Evolutionary conservation across 2,329 filamentous ascomycete species (phyloP), one percentile per base, ranked within the genome.

Genomic region (Apiospora marii): DNA sequence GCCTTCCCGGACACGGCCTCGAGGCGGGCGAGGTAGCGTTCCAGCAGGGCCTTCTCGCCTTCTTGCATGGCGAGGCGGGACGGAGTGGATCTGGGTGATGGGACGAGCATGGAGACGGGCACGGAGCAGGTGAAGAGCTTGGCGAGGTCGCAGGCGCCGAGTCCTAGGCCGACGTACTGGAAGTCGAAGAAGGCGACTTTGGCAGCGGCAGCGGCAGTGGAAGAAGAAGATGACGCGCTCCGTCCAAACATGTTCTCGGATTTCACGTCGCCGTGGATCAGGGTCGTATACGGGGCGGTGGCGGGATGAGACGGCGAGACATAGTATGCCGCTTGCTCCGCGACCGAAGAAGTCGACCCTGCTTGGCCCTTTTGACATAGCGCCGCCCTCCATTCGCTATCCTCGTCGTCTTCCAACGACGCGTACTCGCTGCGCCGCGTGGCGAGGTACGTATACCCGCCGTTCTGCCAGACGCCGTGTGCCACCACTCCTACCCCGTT

Each of bases 181-280:
- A 93, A 93, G 78, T 93, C 92, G 76, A 90, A 92, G 74, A 93
- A 91, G 0, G 89, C 90, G 1, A 91, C 89, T 4, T 82, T 73
- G 1, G 87, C 80, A 0, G 88, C 89, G 0, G 78, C 75, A 0
- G 77, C 1, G 8, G 24, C 4, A 22, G 1, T 16, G 7, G 44
- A 14, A 3, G 44, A 14, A 2, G 46, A 53, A 1, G 48, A 13
- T 0, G 46, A 2, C 0, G 43, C 24, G 7, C 24, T 13, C 27
- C 27, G 43, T 0, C 88, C 89, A 76, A 92, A 92, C 8, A 93
- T 84, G 73, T 93, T 93, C 75, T 92, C 91, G 0, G 89, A 91
- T 79, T 93, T 93, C 70, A 92, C 90, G 72, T 93, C 91, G 10
- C 91, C 91, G 76, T 93, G 91, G 10, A 93, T 88, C 22, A 89